Evolutionary conservation across 352 stramenopile species (phyloP).

Genomic region (Globisporangium polare): DNA sequence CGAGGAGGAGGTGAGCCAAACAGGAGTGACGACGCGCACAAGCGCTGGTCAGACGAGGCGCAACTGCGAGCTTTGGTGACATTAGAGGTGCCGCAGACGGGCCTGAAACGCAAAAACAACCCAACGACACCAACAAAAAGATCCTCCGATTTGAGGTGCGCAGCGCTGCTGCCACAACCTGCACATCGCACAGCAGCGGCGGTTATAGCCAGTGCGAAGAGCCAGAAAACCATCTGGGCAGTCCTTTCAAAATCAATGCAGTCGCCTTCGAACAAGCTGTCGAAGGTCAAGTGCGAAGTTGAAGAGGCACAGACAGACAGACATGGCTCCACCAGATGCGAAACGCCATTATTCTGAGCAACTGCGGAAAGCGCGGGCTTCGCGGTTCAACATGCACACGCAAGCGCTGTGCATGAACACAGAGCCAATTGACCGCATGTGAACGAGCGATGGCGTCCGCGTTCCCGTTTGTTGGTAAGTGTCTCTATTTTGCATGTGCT

Average conservation of each 20-base stretch:
- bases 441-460: constrained; percentile 27
- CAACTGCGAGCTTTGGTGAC: neutral
- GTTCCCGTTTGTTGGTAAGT: constrained; percentile 35
- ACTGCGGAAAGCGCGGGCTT: neutral
- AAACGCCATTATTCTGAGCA: neutral
- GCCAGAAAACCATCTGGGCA: constrained; percentile 7
- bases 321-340: neutral
- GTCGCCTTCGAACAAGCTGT: neutral
- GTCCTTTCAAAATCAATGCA: neutral
- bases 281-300: neutral
- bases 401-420: neutral
- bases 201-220: constrained; percentile 13
- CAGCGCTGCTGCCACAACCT: constrained; percentile 13
- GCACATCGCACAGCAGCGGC: neutral
- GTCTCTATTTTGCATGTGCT: neutral
- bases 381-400: neutral
- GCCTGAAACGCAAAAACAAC: neutral
- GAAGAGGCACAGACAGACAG: constrained; percentile 2
- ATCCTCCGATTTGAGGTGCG: neutral
- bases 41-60: constrained; percentile 1
- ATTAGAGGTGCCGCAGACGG: neutral
- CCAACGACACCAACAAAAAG: neutral
- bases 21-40: neutral
- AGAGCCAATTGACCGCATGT: neutral
- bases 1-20: neutral